phyloP scores from a whole-genome alignment of 495 filamentous ascomycete species.

The Pyronema omphalodes region DNA sequence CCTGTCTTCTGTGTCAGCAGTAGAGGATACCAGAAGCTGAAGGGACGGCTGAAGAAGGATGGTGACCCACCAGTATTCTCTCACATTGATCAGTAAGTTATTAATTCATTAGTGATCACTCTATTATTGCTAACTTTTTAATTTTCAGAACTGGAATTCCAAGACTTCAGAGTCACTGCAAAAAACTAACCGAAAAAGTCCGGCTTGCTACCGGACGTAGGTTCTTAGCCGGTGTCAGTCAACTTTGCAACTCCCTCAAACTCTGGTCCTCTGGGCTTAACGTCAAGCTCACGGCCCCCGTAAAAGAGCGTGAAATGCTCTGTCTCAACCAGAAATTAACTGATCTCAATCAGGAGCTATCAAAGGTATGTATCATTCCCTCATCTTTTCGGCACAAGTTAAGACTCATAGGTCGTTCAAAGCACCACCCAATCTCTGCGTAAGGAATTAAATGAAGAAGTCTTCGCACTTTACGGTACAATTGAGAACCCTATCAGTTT shows the following conservation, averaged over 20 bases:
- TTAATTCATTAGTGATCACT: slow-evolving; percentile 16
- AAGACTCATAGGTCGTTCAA: slow-evolving; percentile 5
- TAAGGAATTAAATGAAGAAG: slow-evolving; percentile 12
- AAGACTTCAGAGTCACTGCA: slow-evolving; percentile 37
- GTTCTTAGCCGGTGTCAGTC: slow-evolving; percentile 33
- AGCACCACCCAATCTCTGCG: slow-evolving; percentile 8
- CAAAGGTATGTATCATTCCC: slow-evolving; percentile 26
- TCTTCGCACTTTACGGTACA: slow-evolving; percentile 16
- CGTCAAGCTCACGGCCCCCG: background rate
- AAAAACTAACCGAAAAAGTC: slow-evolving; percentile 33
- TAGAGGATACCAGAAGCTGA: slow-evolving; percentile 40
- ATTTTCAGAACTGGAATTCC: slow-evolving; percentile 32
- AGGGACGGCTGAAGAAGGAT: slow-evolving; percentile 35
- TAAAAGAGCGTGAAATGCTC: background rate
- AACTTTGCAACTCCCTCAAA: slow-evolving; percentile 34
- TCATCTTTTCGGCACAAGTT: background rate
- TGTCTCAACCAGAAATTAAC: slow-evolving; percentile 22
- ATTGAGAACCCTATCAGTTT: background rate
- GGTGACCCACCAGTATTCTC: slow-evolving; percentile 31
- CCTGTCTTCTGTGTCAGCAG: slow-evolving; percentile 46
- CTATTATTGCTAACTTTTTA: slow-evolving; percentile 1
- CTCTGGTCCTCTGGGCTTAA: slow-evolving; percentile 31
- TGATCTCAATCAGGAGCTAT: slow-evolving; percentile 28
- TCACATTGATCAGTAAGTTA: slow-evolving; percentile 25
- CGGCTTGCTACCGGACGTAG: slow-evolving; percentile 27